A percentile compares a stretch with the other conserved stretches of the same genome.
These are phyloP conservation scores for Babesia bigemina DNA, from an alignment of 169 alveolate species.

Conservation along the genomic window DNA sequence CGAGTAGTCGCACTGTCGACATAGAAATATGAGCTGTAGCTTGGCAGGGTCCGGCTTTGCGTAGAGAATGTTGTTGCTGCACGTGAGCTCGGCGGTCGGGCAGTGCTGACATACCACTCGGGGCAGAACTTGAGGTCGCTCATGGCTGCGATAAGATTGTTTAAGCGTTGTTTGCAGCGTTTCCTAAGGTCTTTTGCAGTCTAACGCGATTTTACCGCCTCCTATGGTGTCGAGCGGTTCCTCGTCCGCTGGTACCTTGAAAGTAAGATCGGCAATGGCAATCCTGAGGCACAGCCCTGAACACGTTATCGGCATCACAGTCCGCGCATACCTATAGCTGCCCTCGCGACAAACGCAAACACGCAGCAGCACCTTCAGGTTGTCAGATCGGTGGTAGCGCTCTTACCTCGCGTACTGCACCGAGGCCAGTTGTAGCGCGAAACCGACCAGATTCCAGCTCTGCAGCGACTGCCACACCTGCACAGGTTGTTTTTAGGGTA, in stretches of 20 bases:
- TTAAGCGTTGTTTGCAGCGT: neutral
- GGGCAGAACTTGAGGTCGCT: conserved; percentile 72
- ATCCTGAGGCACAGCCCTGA: conserved; percentile 38
- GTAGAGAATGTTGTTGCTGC: conserved; percentile 76
- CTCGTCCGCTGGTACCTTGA: neutral
- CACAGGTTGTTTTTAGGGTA: neutral
- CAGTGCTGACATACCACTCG: conserved; percentile 51
- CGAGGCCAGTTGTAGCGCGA: conserved; percentile 30
- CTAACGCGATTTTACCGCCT: neutral
- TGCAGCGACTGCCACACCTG: conserved; percentile 59
- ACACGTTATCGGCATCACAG: too few species aligned
- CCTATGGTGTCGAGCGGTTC: conserved; percentile 16
- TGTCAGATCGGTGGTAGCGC: neutral
- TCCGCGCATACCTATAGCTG: conserved; percentile 12
- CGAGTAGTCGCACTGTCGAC: conserved; percentile 76
- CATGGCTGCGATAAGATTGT: conserved; percentile 18
- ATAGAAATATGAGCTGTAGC: conserved; percentile 71
- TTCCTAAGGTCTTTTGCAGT: neutral
- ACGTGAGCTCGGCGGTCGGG: neutral
- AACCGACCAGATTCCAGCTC: conserved; percentile 64
- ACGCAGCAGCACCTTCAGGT: conserved; percentile 19
- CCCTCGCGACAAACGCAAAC: conserved; percentile 21
- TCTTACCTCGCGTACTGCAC: conserved; percentile 43
- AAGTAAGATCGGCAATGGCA: conserved; percentile 28
- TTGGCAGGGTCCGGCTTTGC: conserved; percentile 71